Evolutionary conservation across 208 protist species (phyloP), one percentile per base, ranked within the genome.

Genomic region (Acanthamoeba sp.): DNA sequence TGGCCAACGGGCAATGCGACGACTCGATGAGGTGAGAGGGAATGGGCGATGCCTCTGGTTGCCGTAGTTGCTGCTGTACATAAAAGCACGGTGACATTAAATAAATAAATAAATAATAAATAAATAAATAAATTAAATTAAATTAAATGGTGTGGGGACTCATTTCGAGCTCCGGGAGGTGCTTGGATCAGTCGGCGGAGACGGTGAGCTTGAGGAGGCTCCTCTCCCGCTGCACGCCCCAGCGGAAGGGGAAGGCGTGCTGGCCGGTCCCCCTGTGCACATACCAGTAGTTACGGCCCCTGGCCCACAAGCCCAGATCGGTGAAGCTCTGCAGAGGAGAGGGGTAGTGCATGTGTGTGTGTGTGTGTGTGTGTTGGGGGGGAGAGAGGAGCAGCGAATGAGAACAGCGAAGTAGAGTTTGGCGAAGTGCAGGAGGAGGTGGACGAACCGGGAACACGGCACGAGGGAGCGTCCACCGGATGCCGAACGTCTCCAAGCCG

Each of bases 181-280:
- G n/a, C n/a, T n/a, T n/a, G n/a, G n/a, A n/a, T n/a, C n/a, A n/a
- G n/a, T n/a, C n/a, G n/a, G n/a, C 18, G 55, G 69, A 40, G 38
- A 90, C 10, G n/a, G n/a, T 66, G 52, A 90, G 50, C 32, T 42
- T 32, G 0, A 90, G 52, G 3, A 90, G 32, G 55, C 82, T 90
- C 34, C 20, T 59, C 29, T 90, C 82, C 34, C 82, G 45, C 55
- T 38, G 52, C 22, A 90, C 82, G 82, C 82, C 82, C 52, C 22
- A 66, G 5, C 82, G 82, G 48, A 90, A 90, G 7, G 82, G 82
- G 57, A 90, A 90, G 12, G 82, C 45, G 34, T 90, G 82, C 34
- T 90, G 82, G 12, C 82, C 82, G 29, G 45, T 90, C 9, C 82
- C 82, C 22, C 82, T 45, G 42, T 84, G 73, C 7, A 84, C 73